Conservation (phyloP, 208 protist species). For the Eutreptiella sp. region DNA sequence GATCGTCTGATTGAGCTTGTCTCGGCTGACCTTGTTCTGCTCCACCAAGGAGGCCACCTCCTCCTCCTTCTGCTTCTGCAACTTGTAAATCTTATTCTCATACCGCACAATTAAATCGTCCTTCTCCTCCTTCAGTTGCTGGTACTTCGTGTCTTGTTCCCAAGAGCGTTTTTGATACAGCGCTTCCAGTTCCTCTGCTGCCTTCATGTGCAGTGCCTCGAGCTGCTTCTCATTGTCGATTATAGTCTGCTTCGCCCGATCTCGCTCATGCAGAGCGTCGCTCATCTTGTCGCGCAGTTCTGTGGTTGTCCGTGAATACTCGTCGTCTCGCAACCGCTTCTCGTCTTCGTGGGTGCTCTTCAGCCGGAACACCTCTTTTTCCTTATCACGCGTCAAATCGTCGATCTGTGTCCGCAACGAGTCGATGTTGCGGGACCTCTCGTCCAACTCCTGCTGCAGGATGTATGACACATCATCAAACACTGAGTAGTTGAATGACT, state of each 20-base stretch:
- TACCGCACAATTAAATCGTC: constrained; percentile 35
- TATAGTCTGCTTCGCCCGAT: too few relatives aligned
- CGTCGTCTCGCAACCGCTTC: neutral
- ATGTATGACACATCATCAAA: constrained; percentile 32
- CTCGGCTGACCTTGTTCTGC: neutral
- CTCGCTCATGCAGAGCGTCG: too few relatives aligned
- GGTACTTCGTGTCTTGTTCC: constrained; percentile 10
- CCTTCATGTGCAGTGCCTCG: too few relatives aligned
- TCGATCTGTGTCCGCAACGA: constrained; percentile 7
- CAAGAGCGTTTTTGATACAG: constrained; percentile 18
- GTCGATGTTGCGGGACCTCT: constrained; percentile 17
- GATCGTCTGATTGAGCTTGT: constrained; percentile 10
- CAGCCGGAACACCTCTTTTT: too few relatives aligned
- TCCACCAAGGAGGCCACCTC: constrained; percentile 17
- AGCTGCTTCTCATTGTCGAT: too few relatives aligned
- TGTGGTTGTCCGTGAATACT: constrained; percentile 10
- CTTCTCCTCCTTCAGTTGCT: constrained; percentile 27
- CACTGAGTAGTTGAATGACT: constrained; percentile 28
- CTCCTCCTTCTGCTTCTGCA: constrained; percentile 30
- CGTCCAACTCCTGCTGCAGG: constrained; percentile 28
- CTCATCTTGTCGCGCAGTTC: too few relatives aligned
- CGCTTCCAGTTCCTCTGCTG: constrained; percentile 30
- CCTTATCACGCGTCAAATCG: too few relatives aligned
- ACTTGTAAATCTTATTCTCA: constrained; percentile 31
- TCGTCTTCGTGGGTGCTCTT: constrained; percentile 15